Evolutionary conservation across 257 asterid genomes (phyloP).

Genomic region (Asclepias syriaca): DNA sequence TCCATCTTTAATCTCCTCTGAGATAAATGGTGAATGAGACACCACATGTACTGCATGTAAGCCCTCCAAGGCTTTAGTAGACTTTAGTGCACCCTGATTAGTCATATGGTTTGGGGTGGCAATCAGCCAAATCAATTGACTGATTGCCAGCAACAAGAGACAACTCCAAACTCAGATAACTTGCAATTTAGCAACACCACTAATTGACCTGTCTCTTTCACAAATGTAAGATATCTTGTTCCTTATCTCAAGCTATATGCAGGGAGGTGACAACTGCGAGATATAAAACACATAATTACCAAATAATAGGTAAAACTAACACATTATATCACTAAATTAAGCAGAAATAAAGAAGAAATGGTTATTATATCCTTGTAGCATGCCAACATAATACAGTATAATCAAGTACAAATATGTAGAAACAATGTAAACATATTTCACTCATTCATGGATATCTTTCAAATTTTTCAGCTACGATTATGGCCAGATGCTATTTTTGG

Average conservation of each 20-base stretch:
- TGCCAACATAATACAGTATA: not conserved
- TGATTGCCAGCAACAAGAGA: conserved; percentile 57
- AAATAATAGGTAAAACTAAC: not conserved
- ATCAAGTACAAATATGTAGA: not conserved
- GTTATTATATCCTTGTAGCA: not conserved
- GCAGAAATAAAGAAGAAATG: not conserved
- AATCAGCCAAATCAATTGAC: conserved; percentile 70
- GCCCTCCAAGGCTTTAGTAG: conserved; percentile 52
- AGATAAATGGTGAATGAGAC: conserved; percentile 64
- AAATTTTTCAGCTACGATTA: not conserved
- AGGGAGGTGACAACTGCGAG: not conserved
- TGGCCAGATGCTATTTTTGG: not conserved
- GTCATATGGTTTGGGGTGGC: conserved; percentile 54
- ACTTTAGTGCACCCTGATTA: conserved; percentile 43
- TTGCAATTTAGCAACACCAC: conserved; percentile 19
- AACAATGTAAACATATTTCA: not conserved
- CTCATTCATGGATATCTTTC: not conserved
- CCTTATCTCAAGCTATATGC: not conserved
- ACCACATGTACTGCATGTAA: conserved; percentile 64
- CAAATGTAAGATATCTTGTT: not conserved
- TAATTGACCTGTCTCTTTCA: conserved; percentile 24
- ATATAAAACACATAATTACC: not conserved
- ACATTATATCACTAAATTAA: not conserved
- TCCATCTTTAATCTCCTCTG: conserved; percentile 57
- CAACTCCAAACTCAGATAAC: conserved; percentile 19